Conservation (phyloP, 2,329 filamentous ascomycete species). For the Zymoseptoria tritici region DNA sequence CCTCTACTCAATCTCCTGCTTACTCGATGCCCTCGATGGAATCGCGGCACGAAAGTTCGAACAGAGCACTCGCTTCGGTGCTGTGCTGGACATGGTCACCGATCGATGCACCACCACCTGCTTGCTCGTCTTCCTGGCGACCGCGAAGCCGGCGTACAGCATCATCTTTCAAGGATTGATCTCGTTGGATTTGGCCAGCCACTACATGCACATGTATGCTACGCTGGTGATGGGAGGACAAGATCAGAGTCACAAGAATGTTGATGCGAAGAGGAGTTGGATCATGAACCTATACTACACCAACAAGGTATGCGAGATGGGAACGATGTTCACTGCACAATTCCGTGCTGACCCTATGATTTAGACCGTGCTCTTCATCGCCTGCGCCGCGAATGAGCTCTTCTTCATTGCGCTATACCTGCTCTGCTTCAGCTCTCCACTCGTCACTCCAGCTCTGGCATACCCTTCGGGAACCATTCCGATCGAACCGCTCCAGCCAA, state of each 20-base stretch:
- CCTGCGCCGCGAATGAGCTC: slow-evolving; percentile 84
- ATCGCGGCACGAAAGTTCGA: slow-evolving; percentile 80
- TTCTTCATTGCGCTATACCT: slow-evolving; percentile 99
- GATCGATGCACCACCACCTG: slow-evolving; percentile 96
- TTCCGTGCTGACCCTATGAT: slow-evolving; percentile 6
- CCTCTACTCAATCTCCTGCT: slow-evolving; percentile 86
- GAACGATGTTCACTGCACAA: background rate
- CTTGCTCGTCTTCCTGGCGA: slow-evolving; percentile 86
- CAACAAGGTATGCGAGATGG: slow-evolving; percentile 63
- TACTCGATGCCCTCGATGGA: slow-evolving; percentile 91
- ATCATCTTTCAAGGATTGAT: slow-evolving; percentile 93
- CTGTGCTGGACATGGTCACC: slow-evolving; percentile 97
- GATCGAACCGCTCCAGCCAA: slow-evolving; percentile 31
- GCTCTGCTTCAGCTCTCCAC: slow-evolving; percentile 88
- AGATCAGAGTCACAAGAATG: slow-evolving; percentile 81
- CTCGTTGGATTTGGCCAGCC: slow-evolving; percentile 84
- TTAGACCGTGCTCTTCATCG: slow-evolving; percentile 81
- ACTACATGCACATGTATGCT: slow-evolving; percentile 99
- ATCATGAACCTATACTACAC: slow-evolving; percentile 94
- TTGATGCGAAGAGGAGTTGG: slow-evolving; percentile 81
- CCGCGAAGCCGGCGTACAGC: slow-evolving; percentile 88
- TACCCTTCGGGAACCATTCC: slow-evolving; percentile 48
- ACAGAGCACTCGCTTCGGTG: slow-evolving; percentile 91
- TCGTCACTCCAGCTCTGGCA: slow-evolving; percentile 71
- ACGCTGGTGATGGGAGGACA: slow-evolving; percentile 80